These are phyloP conservation scores for Pseudevernia furfuracea DNA, from an alignment of 495 filamentous ascomycete genomes.

Conservation along the genomic window DNA sequence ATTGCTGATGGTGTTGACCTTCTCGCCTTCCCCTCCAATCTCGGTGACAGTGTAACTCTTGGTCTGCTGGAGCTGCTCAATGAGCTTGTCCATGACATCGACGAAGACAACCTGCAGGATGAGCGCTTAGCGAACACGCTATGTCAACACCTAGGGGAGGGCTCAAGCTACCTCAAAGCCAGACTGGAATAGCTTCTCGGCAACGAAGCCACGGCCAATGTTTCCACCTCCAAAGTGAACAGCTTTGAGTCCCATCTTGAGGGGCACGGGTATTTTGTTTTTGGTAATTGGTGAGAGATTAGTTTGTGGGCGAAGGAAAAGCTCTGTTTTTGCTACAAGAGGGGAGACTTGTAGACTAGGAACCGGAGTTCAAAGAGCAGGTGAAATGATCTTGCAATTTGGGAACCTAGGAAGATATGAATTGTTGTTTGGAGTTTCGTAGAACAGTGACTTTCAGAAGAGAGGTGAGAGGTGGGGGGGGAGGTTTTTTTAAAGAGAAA, in stretches of 20 bases:
- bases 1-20: slow-evolving; percentile 75
- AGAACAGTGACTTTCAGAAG: not conserved
- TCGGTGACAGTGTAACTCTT: slow-evolving; percentile 85
- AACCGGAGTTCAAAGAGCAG: not conserved
- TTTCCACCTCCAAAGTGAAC: slow-evolving; percentile 93
- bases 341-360: not conserved
- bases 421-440: not conserved
- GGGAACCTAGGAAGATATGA: not conserved
- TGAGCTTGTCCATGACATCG: slow-evolving; percentile 78
- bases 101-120: slow-evolving; percentile 71
- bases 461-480: not conserved
- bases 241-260: slow-evolving; percentile 64
- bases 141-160: not conserved
- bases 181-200: slow-evolving; percentile 72
- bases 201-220: slow-evolving; percentile 67
- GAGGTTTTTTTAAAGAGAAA: not conserved
- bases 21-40: slow-evolving; percentile 78
- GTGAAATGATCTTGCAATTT: not conserved
- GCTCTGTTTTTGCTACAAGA: not conserved
- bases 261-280: too few species aligned
- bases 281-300: not conserved
- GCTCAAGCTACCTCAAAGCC: slow-evolving; percentile 30
- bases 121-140: slow-evolving; percentile 3
- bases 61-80: slow-evolving; percentile 64
- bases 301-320: not conserved